Evolutionary conservation across 495 filamentous ascomycete species (phyloP).

Genomic region (Penicillium desertorum): DNA sequence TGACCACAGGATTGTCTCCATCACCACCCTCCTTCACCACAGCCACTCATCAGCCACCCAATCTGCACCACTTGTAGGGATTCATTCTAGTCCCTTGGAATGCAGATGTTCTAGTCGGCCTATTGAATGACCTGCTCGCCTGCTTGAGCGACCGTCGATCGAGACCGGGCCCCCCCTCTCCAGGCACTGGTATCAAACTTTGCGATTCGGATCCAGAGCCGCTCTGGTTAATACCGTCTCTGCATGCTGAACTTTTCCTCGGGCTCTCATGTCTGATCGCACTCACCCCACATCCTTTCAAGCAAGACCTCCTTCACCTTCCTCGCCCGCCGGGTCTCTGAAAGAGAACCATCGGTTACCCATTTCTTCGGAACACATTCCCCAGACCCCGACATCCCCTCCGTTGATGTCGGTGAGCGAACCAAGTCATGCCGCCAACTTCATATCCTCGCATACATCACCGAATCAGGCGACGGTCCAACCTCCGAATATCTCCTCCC

Average conservation of each 20-base stretch:
- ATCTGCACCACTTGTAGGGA: slow-evolving; percentile 17
- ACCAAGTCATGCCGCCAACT: slow-evolving; percentile 48
- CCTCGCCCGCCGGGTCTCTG: slow-evolving; percentile 41
- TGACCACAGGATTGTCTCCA: slow-evolving; percentile 35
- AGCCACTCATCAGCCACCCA: slow-evolving; percentile 29
- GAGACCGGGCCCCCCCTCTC: slow-evolving; percentile 30
- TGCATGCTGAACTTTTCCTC: slow-evolving; percentile 16
- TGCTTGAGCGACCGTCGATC: slow-evolving; percentile 44
- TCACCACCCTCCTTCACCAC: slow-evolving; percentile 29
- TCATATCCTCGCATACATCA: slow-evolving; percentile 48
- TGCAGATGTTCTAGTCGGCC: slow-evolving; percentile 41
- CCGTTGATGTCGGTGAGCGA: slow-evolving; percentile 56
- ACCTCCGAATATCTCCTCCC: slow-evolving; percentile 42
- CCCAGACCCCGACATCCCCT: slow-evolving; percentile 50
- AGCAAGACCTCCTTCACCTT: slow-evolving; percentile 46
- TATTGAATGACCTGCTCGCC: slow-evolving; percentile 42
- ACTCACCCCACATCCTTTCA: slow-evolving; percentile 38
- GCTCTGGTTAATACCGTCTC: slow-evolving; percentile 11
- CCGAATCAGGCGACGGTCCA: slow-evolving; percentile 46
- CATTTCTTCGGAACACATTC: slow-evolving; percentile 39
- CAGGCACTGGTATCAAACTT: slow-evolving; percentile 23
- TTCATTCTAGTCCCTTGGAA: slow-evolving; percentile 33
- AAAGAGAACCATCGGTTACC: slow-evolving; percentile 40
- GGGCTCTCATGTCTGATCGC: slow-evolving; percentile 48
- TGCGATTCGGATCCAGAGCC: slow-evolving; percentile 24